Evolutionary conservation across 148 eudicot genomes (phyloP).

Genomic region (Diospyros lotus): DNA sequence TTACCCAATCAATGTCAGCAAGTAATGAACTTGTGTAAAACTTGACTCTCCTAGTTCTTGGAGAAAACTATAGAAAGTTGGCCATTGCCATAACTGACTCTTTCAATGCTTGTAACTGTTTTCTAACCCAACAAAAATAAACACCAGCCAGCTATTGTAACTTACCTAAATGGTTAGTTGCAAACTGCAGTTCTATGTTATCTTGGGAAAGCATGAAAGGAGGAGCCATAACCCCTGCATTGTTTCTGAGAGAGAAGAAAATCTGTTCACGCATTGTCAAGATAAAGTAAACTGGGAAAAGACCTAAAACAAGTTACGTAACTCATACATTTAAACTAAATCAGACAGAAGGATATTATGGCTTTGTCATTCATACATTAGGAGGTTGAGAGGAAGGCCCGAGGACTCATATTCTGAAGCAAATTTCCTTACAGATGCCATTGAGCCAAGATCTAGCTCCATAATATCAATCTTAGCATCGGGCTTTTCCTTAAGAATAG

Average conservation of each 20-base stretch:
- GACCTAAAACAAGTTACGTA: neutral
- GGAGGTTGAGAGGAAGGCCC: constrained; percentile 64
- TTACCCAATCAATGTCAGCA: no score
- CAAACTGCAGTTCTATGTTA: constrained; percentile 80
- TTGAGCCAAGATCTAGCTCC: constrained; percentile 84
- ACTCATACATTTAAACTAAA: neutral
- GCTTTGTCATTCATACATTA: constrained; percentile 59
- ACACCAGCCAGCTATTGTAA: neutral
- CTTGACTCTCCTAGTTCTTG: neutral
- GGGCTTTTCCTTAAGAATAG: constrained; percentile 53
- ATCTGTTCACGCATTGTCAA: neutral
- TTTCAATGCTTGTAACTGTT: neutral
- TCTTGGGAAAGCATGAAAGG: constrained; percentile 76
- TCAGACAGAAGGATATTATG: neutral
- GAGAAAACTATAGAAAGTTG: neutral
- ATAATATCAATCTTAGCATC: constrained; percentile 77
- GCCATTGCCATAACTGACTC: neutral
- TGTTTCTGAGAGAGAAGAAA: constrained; percentile 36
- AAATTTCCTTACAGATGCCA: constrained; percentile 70
- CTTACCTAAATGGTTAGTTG: constrained; percentile 83
- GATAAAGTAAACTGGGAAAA: neutral
- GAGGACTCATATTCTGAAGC: constrained; percentile 59
- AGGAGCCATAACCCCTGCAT: constrained; percentile 92
- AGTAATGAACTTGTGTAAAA: neutral
- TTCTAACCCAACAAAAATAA: neutral